These are phyloP conservation scores for Tuber umbilicatum DNA, from an alignment of 495 filamentous ascomycete genomes.

Conservation along the genomic window DNA sequence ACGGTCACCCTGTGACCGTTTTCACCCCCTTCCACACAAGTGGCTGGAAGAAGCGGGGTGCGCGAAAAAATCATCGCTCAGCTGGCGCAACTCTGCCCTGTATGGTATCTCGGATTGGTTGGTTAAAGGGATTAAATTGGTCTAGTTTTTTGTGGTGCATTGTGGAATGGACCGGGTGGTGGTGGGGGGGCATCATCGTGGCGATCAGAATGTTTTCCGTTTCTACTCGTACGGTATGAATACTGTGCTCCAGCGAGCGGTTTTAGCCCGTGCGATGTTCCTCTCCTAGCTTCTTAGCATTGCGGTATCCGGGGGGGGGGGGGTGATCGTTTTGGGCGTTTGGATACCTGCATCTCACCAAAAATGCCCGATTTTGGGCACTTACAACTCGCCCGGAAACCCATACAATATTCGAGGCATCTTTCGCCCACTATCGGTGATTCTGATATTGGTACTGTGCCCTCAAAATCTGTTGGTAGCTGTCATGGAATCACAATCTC, in stretches of 20 bases:
- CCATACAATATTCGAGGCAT: background rate
- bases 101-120: background rate
- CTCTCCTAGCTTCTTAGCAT: too few species aligned
- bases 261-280: background rate
- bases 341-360: background rate
- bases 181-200: background rate
- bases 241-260: too few species aligned
- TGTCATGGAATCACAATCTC: background rate
- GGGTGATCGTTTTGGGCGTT: background rate
- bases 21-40: background rate
- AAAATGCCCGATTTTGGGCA: background rate
- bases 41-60: too few species aligned
- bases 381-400: background rate
- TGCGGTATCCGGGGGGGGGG: background rate
- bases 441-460: background rate
- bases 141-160: background rate
- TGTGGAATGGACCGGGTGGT: background rate
- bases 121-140: too few species aligned
- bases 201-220: background rate
- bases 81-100: background rate
- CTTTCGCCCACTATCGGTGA: background rate
- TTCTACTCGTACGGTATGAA: background rate
- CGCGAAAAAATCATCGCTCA: background rate
- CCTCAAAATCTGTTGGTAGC: background rate
- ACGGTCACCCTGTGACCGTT: too few species aligned